Base-by-base conservation (phyloP, 1,284 basidiomycete genomes). In the Albatrellus sp. region DNA sequence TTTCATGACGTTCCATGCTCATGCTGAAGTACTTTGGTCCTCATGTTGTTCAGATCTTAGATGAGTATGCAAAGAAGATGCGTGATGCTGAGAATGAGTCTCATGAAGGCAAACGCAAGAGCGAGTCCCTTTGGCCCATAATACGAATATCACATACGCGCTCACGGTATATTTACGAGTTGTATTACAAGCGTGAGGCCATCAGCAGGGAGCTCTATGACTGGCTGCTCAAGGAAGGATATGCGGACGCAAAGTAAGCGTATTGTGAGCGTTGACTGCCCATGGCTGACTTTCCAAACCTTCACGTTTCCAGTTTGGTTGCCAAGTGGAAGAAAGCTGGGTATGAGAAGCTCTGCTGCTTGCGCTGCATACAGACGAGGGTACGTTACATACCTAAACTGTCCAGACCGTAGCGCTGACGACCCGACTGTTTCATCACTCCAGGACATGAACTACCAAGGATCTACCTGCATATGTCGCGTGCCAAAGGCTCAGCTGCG, bases 311-410 rank as follows among this genome's bases (percentile, higher is more conserved):
- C 33, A 98, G 94, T 57, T 68, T 98, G 61, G 90, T 98, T 62
- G 96, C 96, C 29, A 98, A 98, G 64, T 98, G 96, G 96, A 98
- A 98, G 72, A 96, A 97, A 66, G 70, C 87, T 9, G 96, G 96
- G 2, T 99, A 98, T 62, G 96, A 99, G 66, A 98, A 98, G 60
- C 71, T 98, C 31, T 99, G 96, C 62, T 99, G 96, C 60, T 69
- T 98, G 41, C 73, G 96, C 41, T 99, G 96, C 65, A 97, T 99
- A 46, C 94, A 98, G 66, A 91, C 91, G 2, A 78, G 79, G 64
- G 91, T 88, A 38, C 34, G 19, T 47, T 7, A 40, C 35, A 2
- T 11, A 13, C 14, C 42, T 37, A 45, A 30, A 16, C 37, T 20
- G 31, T 35, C 44, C 34, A 29, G 17, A 12, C 37, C 10, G n/a